Conservation (phyloP, 2,329 filamentous ascomycete genomes). For the Xylariales sp. region DNA sequence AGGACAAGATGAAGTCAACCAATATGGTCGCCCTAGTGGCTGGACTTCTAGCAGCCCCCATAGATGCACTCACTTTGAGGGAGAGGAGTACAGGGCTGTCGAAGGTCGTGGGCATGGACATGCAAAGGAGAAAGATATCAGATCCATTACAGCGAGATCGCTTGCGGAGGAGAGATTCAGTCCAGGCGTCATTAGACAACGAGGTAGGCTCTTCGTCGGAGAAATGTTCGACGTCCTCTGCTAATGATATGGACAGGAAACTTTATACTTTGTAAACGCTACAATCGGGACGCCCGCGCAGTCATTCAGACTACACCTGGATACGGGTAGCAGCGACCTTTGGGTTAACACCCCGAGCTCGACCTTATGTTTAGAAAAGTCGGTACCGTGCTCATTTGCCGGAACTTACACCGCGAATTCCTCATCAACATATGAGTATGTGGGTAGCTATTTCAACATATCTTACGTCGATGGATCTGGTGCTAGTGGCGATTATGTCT, state of each 20-base stretch:
- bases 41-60: conserved; percentile 19
- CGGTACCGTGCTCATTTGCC: conserved; percentile 50
- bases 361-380: conserved; percentile 46
- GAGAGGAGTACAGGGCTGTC: conserved; percentile 22
- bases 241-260: conserved; percentile 39
- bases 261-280: conserved; percentile 60
- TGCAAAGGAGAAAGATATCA: conserved; percentile 33
- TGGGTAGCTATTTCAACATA: conserved; percentile 79
- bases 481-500: conserved; percentile 74
- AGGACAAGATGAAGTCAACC: conserved; percentile 15
- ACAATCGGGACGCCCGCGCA: conserved; percentile 60
- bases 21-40: conserved; percentile 21
- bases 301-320: conserved; percentile 53
- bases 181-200: conserved; percentile 49
- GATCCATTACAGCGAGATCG: conserved; percentile 41
- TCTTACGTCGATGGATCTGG: conserved; percentile 79
- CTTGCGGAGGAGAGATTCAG: conserved; percentile 38
- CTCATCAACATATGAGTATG: conserved; percentile 71
- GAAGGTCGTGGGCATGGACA: conserved; percentile 42
- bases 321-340: conserved; percentile 66
- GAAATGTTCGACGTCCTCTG: conserved; percentile 3
- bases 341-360: conserved; percentile 67
- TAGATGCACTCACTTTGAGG: conserved; percentile 22
- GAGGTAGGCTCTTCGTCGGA: conserved; percentile 36
- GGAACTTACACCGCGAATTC: conserved; percentile 66